Evolutionary conservation across 2,329 filamentous ascomycete genomes (phyloP), one percentile per base, ranked within the genome.

Genomic region (Penicillium thymicola): DNA sequence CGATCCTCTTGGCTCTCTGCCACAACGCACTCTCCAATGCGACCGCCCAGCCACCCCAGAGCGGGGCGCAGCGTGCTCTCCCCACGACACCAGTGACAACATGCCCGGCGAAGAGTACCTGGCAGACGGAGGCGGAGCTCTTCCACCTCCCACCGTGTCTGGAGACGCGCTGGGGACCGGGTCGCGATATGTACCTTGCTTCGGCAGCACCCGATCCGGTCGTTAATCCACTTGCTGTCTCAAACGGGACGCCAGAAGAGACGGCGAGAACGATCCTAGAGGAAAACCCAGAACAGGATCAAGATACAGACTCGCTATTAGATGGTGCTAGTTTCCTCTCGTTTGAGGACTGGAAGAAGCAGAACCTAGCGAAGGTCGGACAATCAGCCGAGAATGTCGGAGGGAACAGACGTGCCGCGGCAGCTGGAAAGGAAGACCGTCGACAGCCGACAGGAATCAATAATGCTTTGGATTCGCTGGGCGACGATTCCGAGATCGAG

Each of bases 281-380:
- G 2, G 50, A 50, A 5, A 51, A n/a, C 6, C 2, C 51, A 14
- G 59, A 76, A 13, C 66, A 75, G 16, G 82, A 85, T 53, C 70
- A 79, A 16, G 87, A 89, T 55, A 79, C 80, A 6, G 88, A 89
- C 46, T 87, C 85, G 2, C 81, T 84, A 0, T 78, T 89, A 11
- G 87, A 90, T 67, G 89, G 90, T 64, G 84, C 87, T 44, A 88
- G 92, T 7, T 97, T 97, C 72, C 85, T 97, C 66, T 97, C 94
- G 0, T 99, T 99, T 66, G 94, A 97, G 71, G 93, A 97, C 67
- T 99, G 94, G 94, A 97, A 96, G 77, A 90, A 89, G 68, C 89
- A 92, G 79, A 96, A 96, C 76, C 78, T 97, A 18, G 89, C 88
- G 50, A 90, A 91, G 70, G 88, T 85, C 4, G 93, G 91, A 13